These are phyloP conservation scores for Hyaloperonospora arabidopsidis DNA, from an alignment of 352 stramenopile species.

Conservation along the genomic window DNA sequence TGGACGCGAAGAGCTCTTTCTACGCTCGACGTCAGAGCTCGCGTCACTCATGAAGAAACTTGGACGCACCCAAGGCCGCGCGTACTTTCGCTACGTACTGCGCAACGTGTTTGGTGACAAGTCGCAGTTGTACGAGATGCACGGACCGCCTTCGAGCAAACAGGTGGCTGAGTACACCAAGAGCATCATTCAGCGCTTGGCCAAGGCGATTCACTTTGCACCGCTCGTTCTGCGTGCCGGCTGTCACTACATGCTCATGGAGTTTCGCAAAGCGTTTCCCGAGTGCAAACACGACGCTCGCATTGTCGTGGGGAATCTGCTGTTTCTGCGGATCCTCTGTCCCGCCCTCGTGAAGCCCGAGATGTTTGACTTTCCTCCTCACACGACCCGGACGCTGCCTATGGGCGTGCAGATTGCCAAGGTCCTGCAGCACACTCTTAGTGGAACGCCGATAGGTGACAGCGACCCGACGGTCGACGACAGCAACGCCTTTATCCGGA, in stretches of 20 bases:
- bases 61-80: constrained; percentile 52
- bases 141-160: constrained; percentile 18
- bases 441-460: constrained; percentile 43
- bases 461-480: constrained; percentile 36
- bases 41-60: constrained; percentile 65
- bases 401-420: constrained; percentile 71
- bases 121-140: constrained; percentile 38
- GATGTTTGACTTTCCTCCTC: constrained; percentile 61
- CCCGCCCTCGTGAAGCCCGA: constrained; percentile 78
- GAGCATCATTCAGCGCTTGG: constrained; percentile 56
- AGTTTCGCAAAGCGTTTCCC: constrained; percentile 69
- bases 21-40: constrained; percentile 67
- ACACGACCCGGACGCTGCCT: constrained; percentile 43
- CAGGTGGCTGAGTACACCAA: constrained; percentile 52
- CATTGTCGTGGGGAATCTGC: constrained; percentile 67
- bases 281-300: constrained; percentile 44
- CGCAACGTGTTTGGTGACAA: constrained; percentile 67
- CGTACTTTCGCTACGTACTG: constrained; percentile 79
- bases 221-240: constrained; percentile 63
- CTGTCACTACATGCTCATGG: constrained; percentile 59
- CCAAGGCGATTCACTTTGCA: constrained; percentile 64
- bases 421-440: constrained; percentile 70
- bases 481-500: constrained; percentile 56
- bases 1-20: constrained; percentile 69
- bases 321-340: constrained; percentile 72